These are phyloP conservation scores for Nicotiana paniculata DNA, from an alignment of 257 asterid genomes.

Conservation along the genomic window DNA sequence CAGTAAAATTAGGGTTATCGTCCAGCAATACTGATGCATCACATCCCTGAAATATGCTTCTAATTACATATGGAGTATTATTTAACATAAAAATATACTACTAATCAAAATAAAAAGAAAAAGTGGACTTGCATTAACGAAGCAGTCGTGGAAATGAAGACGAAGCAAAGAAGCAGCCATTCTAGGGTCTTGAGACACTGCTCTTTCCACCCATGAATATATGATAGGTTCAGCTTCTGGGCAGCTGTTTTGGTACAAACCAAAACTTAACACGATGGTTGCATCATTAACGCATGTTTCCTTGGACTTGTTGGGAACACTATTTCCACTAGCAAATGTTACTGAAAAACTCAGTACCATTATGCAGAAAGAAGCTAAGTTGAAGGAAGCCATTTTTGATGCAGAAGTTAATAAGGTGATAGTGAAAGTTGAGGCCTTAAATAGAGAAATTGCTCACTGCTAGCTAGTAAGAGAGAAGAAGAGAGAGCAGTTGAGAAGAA, in stretches of 20 bases:
- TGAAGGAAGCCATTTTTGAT: not conserved
- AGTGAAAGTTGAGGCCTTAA: not conserved
- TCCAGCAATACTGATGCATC: slow-evolving; percentile 80
- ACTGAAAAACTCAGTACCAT: slow-evolving; percentile 25
- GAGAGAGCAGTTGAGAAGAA: slow-evolving; percentile 2
- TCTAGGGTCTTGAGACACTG: slow-evolving; percentile 63
- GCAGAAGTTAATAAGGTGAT: not conserved
- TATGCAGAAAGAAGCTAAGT: slow-evolving; percentile 23
- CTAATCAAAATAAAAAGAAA: not conserved
- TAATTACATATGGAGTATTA: not conserved
- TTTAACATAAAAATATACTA: not conserved
- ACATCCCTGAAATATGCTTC: slow-evolving; percentile 50
- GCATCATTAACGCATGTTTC: slow-evolving; percentile 39
- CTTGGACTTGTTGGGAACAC: not conserved
- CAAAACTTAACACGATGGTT: slow-evolving; percentile 37
- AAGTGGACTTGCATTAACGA: slow-evolving; percentile 62
- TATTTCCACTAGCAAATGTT: slow-evolving; percentile 9
- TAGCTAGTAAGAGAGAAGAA: not conserved
- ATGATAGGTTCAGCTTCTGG: slow-evolving; percentile 65
- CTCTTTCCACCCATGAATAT: slow-evolving; percentile 66
- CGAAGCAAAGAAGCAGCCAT: slow-evolving; percentile 94
- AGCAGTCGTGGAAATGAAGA: slow-evolving; percentile 88
- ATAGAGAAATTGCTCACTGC: not conserved
- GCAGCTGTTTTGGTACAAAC: slow-evolving; percentile 49
- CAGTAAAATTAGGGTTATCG: slow-evolving; percentile 39